These are phyloP conservation scores for Ehretia macrophylla DNA, from an alignment of 257 asterid genomes.

Conservation along the genomic window DNA sequence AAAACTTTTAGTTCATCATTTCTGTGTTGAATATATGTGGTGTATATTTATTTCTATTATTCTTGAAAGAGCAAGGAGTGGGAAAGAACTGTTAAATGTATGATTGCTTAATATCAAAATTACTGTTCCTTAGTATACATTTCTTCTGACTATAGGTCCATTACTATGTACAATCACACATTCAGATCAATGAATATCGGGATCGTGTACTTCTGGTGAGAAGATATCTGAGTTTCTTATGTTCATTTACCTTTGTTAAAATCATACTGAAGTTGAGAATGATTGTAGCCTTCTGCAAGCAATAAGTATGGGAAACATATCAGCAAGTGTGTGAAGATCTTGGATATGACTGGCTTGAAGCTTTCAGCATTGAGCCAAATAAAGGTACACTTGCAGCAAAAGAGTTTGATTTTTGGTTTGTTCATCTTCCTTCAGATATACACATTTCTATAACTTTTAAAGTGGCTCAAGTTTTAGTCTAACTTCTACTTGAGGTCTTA, in stretches of 20 bases:
- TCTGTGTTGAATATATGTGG: too few relatives aligned
- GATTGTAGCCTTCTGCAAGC: slow-evolving; percentile 25
- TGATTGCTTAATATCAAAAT: too few relatives aligned
- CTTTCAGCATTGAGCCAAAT: slow-evolving; percentile 80
- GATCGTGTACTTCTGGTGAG: slow-evolving; percentile 75
- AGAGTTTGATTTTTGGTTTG: background rate
- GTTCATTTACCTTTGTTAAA: slow-evolving; percentile 15
- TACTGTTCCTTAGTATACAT: background rate
- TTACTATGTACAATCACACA: slow-evolving; percentile 75
- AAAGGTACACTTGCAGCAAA: slow-evolving; percentile 42
- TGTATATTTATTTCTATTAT: too few relatives aligned
- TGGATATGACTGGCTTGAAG: slow-evolving; percentile 89
- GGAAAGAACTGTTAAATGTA: too few relatives aligned
- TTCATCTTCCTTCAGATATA: too few relatives aligned
- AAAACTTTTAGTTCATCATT: too few relatives aligned
- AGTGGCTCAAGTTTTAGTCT: too few relatives aligned
- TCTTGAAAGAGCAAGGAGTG: background rate
- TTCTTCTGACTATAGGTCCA: slow-evolving; percentile 39
- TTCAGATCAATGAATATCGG: slow-evolving; percentile 76
- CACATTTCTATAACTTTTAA: too few relatives aligned
- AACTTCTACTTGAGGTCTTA: too few relatives aligned
- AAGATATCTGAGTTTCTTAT: slow-evolving; percentile 1
- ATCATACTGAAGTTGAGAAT: background rate
- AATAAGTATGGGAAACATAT: slow-evolving; percentile 53
- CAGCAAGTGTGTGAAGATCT: slow-evolving; percentile 70